These are phyloP conservation scores for Trichoderma guizhouense DNA, from an alignment of 2,329 filamentous ascomycete genomes.

Conservation along the genomic window DNA sequence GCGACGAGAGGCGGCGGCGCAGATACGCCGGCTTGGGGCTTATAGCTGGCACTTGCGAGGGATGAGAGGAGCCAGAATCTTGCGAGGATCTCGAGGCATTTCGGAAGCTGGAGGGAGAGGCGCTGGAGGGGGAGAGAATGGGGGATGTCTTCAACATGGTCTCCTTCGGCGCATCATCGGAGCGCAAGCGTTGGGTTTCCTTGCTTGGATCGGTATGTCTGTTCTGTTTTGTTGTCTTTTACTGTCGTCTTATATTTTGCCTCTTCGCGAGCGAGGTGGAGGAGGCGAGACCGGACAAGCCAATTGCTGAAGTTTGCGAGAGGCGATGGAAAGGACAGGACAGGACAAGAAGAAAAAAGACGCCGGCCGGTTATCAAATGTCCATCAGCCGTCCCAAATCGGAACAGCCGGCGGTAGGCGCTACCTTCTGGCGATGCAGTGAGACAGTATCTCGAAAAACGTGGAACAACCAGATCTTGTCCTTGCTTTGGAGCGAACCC, in stretches of 20 bases:
- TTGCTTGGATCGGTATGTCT: background rate
- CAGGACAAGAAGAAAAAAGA: background rate
- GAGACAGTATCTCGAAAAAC: background rate
- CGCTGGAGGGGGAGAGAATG: constrained; percentile 49
- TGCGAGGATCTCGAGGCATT: constrained; percentile 26
- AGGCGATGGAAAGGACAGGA: background rate
- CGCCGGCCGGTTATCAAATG: constrained; percentile 3
- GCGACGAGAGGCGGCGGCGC: constrained; percentile 11
- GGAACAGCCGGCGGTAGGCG: constrained; percentile 12
- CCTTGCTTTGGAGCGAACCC: constrained; percentile 6
- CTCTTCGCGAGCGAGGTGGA: background rate
- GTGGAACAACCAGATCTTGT: constrained; percentile 3
- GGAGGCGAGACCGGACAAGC: background rate
- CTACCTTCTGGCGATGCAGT: constrained; percentile 7
- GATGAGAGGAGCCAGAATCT: constrained; percentile 10
- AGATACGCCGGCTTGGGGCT: constrained; percentile 19
- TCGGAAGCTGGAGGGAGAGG: constrained; percentile 48
- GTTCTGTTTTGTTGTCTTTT: no score
- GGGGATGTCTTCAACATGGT: constrained; percentile 61
- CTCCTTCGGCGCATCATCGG: constrained; percentile 48
- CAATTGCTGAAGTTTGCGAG: background rate
- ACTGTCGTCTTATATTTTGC: background rate
- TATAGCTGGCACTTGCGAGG: constrained; percentile 6
- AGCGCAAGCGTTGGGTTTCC: constrained; percentile 18
- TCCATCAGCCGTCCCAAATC: background rate